phyloP scores from a whole-genome alignment of 805 yeast species.

The Cyberlindnera nakhonratchasimensis region DNA sequence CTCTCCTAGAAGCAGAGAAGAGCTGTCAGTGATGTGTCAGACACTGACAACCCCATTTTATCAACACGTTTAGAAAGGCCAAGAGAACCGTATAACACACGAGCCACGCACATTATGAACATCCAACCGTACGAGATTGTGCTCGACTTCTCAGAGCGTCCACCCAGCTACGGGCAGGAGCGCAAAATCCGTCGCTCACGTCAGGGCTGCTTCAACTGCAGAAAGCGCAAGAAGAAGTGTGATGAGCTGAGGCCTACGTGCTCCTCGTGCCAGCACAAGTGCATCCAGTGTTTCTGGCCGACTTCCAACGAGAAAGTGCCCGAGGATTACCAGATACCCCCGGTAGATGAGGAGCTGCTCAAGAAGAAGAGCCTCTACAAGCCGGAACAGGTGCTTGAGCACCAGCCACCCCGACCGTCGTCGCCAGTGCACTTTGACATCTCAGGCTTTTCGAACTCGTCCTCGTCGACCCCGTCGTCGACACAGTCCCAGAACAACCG shows the following conservation, averaged over 20 bases:
- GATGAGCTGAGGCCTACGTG: slow-evolving; percentile 46
- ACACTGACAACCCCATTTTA: too few species aligned
- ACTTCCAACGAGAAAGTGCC: slow-evolving; percentile 20
- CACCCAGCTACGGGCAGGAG: not conserved
- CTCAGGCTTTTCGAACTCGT: not conserved
- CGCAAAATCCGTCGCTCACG: slow-evolving; percentile 7
- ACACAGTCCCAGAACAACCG: not conserved
- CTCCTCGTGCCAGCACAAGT: slow-evolving; percentile 38
- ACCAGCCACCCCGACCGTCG: slow-evolving; percentile 1
- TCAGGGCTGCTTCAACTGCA: slow-evolving; percentile 29
- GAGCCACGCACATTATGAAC: not conserved
- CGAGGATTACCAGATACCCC: slow-evolving; percentile 17
- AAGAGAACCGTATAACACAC: not conserved
- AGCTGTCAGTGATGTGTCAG: too few species aligned
- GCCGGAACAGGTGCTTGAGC: slow-evolving; percentile 1
- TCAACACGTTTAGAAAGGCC: not conserved
- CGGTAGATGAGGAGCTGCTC: slow-evolving; percentile 3
- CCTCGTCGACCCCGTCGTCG: not conserved
- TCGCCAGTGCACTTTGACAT: slow-evolving; percentile 5
- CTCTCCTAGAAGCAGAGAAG: too few species aligned
- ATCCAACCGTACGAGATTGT: slow-evolving; percentile 15
- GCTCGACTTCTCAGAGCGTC: slow-evolving; percentile 4
- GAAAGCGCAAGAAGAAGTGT: slow-evolving; percentile 63
- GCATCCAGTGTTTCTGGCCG: slow-evolving; percentile 27
- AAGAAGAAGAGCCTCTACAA: not conserved